Base-by-base conservation (phyloP, 306 rosid species). In the Prinsepia uniflora region DNA sequence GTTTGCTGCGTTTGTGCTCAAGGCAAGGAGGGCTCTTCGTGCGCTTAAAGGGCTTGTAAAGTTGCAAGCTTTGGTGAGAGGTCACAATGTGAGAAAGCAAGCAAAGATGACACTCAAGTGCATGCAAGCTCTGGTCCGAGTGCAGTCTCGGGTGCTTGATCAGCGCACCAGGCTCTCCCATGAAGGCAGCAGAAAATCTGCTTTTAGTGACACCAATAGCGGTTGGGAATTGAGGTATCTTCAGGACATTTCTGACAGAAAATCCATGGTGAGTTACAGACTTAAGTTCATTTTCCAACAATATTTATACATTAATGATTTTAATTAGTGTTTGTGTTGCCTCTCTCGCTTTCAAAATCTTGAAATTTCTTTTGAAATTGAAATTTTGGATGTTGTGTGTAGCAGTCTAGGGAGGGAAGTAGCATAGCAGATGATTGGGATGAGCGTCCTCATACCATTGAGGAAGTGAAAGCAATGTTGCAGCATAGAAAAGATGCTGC, bases 21-120 rank as follows among this genome's bases (percentile, higher is more conserved):
- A 91, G 99, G 99, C 97, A 18, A 91, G 97, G 84, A 91, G 99
- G 70, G 99, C 99, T 5, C 89, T 89, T 48, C 80, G 92, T 10
- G 99, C 99, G 20, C 88, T 94, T 0, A 94, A 89, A 74, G 99
- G 99, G 34, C 61, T 94, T 14, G 99, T 94, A 79, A 94, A 94
- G 85, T 78, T 94, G 84, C 99, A 94, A 76, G 99, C 99, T 13
- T 74, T 94, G 47, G 99, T 94, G 69, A 87, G 97, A 49, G 99
- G 99, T 10, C 97, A 94, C 67, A 94, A 94, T 50, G 99, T 94
- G 53, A 80, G 99, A 63, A 94, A 91, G 78, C 99, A 94, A 63
- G 99, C 99, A 3, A 91, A 94, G 86, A 91, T 88, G 89, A 94
- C 99, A 0, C 90, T 94, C 14, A 65, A 85, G 55, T 91, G 99